phyloP scores from a whole-genome alignment of 768 basidiomycete genomes.

The Cyclocybe aegerita region DNA sequence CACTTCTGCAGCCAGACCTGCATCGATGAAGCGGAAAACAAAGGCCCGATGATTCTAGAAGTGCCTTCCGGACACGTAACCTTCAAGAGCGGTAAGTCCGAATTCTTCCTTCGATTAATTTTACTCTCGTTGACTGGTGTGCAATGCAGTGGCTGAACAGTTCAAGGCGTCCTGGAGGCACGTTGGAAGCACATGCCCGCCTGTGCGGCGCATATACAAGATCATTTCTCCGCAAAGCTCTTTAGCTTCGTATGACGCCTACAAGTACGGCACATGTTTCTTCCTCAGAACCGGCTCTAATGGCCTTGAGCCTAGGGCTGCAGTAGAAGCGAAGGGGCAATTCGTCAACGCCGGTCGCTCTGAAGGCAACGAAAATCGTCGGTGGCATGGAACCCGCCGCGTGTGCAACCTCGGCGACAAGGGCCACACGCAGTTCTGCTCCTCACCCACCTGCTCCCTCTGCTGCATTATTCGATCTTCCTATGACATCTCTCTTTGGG shows the following conservation, averaged over 20 bases:
- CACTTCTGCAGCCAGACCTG: constrained; percentile 64
- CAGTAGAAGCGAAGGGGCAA: constrained; percentile 60
- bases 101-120: neutral
- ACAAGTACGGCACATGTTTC: constrained; percentile 42
- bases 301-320: constrained; percentile 32
- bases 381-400: constrained; percentile 74
- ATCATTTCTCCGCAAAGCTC: constrained; percentile 50
- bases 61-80: constrained; percentile 59
- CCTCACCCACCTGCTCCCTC: constrained; percentile 56
- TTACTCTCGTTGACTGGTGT: neutral
- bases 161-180: constrained; percentile 74
- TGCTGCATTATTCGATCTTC: constrained; percentile 66
- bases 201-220: constrained; percentile 64
- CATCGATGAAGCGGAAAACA: constrained; percentile 51
- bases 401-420: constrained; percentile 65
- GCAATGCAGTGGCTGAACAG: constrained; percentile 53
- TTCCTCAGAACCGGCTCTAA: neutral
- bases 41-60: constrained; percentile 57
- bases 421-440: constrained; percentile 54
- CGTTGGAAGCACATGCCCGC: constrained; percentile 49
- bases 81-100: constrained; percentile 59
- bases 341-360: constrained; percentile 54
- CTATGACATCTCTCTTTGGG: constrained; percentile 60
- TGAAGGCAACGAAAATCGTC: constrained; percentile 69
- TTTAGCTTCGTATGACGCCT: constrained; percentile 57